These are phyloP conservation scores for Cystodermella granulosa DNA, from an alignment of 1,284 basidiomycete genomes.

Conservation along the genomic window DNA sequence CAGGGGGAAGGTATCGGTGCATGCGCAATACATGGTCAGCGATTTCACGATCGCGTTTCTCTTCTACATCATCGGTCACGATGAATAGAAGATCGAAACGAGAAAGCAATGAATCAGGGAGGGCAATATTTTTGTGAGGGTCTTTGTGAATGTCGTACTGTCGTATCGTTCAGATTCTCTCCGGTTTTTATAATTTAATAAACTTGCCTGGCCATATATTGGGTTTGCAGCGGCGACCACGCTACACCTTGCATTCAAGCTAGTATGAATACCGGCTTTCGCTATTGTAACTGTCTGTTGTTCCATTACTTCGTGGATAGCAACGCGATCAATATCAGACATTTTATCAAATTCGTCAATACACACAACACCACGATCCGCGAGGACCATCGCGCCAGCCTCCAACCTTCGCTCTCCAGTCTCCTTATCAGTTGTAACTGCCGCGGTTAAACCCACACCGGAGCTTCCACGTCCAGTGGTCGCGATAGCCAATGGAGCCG, in stretches of 20 bases:
- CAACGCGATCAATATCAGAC: conserved; percentile 98
- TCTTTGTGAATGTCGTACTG: conserved; percentile 99
- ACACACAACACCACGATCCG: conserved; percentile 98
- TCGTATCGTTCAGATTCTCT: conserved; percentile 10
- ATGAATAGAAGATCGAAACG: conserved; percentile 99
- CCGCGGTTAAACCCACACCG: conserved; percentile 98
- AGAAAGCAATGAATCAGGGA: conserved; percentile 95
- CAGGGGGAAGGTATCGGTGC: conserved; percentile 95
- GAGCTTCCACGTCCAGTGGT: conserved; percentile 97
- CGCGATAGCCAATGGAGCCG: conserved; percentile 94
- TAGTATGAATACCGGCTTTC: conserved; percentile 98
- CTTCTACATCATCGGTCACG: conserved; percentile 97
- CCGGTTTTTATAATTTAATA: conserved; percentile 1
- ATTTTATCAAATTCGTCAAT: conserved; percentile 99
- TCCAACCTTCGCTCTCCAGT: conserved; percentile 94
- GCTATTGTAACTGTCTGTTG: conserved; percentile 99
- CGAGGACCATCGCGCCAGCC: conserved; percentile 98
- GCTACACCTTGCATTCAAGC: conserved; percentile 94
- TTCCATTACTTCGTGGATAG: conserved; percentile 99
- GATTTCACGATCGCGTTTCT: conserved; percentile 88
- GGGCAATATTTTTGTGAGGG: conserved; percentile 96
- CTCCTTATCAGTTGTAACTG: conserved; percentile 96
- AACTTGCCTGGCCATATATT: conserved; percentile 88
- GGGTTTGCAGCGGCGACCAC: conserved; percentile 98
- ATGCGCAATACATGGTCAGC: conserved; percentile 97